A percentile compares a stretch with the other conserved stretches of the same genome.
These are phyloP conservation scores for Pseudisothecium myosuroides DNA, from an alignment of 225 moss, liverwort and hornwort species.

Conservation along the genomic window DNA sequence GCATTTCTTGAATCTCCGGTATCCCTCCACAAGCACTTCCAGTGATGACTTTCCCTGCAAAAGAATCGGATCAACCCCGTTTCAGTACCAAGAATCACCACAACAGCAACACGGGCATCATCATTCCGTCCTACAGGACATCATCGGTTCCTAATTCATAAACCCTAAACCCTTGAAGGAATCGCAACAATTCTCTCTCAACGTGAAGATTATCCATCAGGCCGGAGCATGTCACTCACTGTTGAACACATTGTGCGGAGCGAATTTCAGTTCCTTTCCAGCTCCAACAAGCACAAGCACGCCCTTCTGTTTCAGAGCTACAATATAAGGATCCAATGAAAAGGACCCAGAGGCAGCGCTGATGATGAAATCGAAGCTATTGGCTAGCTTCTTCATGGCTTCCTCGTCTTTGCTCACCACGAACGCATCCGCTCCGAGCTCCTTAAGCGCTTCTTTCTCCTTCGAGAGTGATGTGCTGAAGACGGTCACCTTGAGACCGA, in stretches of 20 bases:
- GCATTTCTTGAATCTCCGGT: conserved; percentile 41
- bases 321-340: conserved; percentile 32
- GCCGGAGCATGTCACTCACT: neutral
- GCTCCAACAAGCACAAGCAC: conserved; percentile 29
- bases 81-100: neutral
- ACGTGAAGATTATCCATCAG: no score
- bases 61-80: neutral
- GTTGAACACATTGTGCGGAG: neutral
- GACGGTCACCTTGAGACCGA: conserved; percentile 48
- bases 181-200: neutral
- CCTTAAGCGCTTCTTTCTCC: conserved; percentile 34
- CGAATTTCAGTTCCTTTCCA: conserved; percentile 10
- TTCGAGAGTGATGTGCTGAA: conserved; percentile 47
- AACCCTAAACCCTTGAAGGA: neutral
- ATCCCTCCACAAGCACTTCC: conserved; percentile 34
- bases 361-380: conserved; percentile 41
- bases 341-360: conserved; percentile 6
- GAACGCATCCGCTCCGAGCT: conserved; percentile 48
- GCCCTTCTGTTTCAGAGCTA: conserved; percentile 26
- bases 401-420: conserved; percentile 33
- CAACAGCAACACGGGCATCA: neutral
- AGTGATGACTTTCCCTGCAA: conserved; percentile 22
- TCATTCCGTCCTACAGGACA: neutral
- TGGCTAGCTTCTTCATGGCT: conserved; percentile 21
- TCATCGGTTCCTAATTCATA: neutral